Evolutionary conservation across 805 yeast species (phyloP), one percentile per base, ranked within the genome.

Genomic region (Yarrowia sp.): DNA sequence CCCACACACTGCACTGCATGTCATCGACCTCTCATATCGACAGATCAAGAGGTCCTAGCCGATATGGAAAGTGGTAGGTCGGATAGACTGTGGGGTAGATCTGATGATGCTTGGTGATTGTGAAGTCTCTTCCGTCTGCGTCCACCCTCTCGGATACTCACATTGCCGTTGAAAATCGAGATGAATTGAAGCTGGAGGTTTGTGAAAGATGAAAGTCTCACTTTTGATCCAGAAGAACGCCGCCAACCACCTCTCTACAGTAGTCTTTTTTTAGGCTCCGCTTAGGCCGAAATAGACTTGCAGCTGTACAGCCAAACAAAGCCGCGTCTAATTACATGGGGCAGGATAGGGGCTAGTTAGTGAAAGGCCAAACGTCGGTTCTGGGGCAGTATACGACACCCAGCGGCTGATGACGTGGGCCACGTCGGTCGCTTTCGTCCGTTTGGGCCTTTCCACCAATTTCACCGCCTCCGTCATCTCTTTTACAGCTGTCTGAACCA

Each of bases 271-370:
- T 55, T 55, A 42, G 24, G 15, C 47, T 42, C 63, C 46, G 47
- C 39, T 55, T 40, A 40, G 47, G 47, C 38, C 43, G 24, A 40
- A 39, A 38, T 42, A 40, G 9, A 36, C 63, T 55, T 12, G 47
- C 63, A 24, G 47, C 47, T 58, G 50, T 33, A 40, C 50, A 58
- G 64, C 50, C 64, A 58, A 43, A 58, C 64, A 58, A 58, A 43
- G 64, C 24, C 40, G 30, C 39, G 64, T 58, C 64, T n/a, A 58
- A 58, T 58, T 43, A 58, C 33, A 33, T 15, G 39, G 30, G n/a
- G 8, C 19, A 40, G 50, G 17, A 58, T 58, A 58, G 64, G 64
- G 64, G 64, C 44, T 24, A 55, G 38, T 36, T 53, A 9, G 34
- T 14, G 19, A 38, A 14, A n/a, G 3, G 13, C 52, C 8, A 15